Percentiles rank a stretch among this genome's conserved stretches.
phyloP scores from a whole-genome alignment of 2,329 filamentous ascomycete genomes.

The Fusarium transvaalense region DNA sequence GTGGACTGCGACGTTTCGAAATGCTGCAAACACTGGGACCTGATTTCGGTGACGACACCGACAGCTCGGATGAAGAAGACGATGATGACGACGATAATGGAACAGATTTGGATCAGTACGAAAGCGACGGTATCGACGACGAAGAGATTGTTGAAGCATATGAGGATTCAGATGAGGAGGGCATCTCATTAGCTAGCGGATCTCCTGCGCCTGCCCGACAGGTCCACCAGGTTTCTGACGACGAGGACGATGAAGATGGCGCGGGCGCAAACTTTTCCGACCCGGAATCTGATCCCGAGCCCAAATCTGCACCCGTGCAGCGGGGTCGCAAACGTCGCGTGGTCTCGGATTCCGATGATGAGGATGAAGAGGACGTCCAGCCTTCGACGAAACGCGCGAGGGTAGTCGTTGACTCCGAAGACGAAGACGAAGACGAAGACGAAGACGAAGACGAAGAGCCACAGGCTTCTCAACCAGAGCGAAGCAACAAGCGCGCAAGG shows the following conservation, averaged over 20 bases:
- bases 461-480: background rate
- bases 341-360: slow-evolving; percentile 52
- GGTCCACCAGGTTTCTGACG: slow-evolving; percentile 23
- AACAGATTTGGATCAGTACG: slow-evolving; percentile 51
- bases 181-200: slow-evolving; percentile 34
- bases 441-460: slow-evolving; percentile 44
- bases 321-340: slow-evolving; percentile 48
- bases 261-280: slow-evolving; percentile 49
- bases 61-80: slow-evolving; percentile 28
- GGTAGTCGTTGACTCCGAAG: slow-evolving; percentile 40
- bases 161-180: slow-evolving; percentile 48
- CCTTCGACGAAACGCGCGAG: slow-evolving; percentile 46
- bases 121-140: slow-evolving; percentile 58
- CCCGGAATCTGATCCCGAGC: slow-evolving; percentile 46
- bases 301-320: slow-evolving; percentile 16
- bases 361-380: slow-evolving; percentile 39
- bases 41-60: slow-evolving; percentile 22
- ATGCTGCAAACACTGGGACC: slow-evolving; percentile 25
- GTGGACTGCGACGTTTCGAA: slow-evolving; percentile 35
- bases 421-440: slow-evolving; percentile 39
- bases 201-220: background rate
- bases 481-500: slow-evolving; percentile 2
- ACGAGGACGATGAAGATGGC: slow-evolving; percentile 26
- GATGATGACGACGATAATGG: slow-evolving; percentile 32
- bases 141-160: slow-evolving; percentile 46